Evolutionary conservation across 2,329 filamentous ascomycete species (phyloP), one percentile per base, ranked within the genome.

Genomic region (Chaetothyriales sp.): DNA sequence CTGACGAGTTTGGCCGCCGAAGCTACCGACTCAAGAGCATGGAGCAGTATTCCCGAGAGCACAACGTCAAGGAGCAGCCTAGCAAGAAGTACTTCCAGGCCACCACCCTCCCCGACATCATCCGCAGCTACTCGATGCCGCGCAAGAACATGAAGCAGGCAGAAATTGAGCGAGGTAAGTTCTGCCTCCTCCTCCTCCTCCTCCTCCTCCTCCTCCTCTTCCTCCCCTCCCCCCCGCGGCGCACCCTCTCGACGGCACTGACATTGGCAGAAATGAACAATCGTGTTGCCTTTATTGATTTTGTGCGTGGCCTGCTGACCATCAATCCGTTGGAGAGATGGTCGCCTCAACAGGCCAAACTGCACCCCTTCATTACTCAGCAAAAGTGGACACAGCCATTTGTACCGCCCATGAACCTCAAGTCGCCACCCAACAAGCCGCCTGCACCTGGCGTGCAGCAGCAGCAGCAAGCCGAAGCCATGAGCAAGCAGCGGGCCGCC

Each of bases 1-100:
- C 83, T 58, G 92, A 98, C 64, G 92, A 98, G 64, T 98, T 87
- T 64, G 90, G 90, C 43, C 81, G 92, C 58, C 84, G 89, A 62
- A 89, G 83, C 5, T 95, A 95, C 66, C 81, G 90, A 50, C 74
- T 98, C 43, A 98, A 98, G 74, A 88, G 85, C 59, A 94, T 98
- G 86, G 92, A 98, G 65, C 89, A 95, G 67, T 98, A 97, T 67
- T 90, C 92, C 15, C 77, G 90, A 52, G 92, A 98, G 66, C 92
- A 95, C 66, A 86, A 86, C 54, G 92, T 89, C 37, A 98, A 98
- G 67, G 92, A 98, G 69, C 92, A 97, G 67, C 92, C 92, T 19
- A 98, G 92, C 79, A 98, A 98, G 75, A 97, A 97, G 70, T 98
- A 98, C 69, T 98, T 98, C 72, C 86, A 90, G 62, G 89, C 89